Base-by-base conservation (phyloP, 116 monocot genomes). In the Dioscorea cayenensis region DNA sequence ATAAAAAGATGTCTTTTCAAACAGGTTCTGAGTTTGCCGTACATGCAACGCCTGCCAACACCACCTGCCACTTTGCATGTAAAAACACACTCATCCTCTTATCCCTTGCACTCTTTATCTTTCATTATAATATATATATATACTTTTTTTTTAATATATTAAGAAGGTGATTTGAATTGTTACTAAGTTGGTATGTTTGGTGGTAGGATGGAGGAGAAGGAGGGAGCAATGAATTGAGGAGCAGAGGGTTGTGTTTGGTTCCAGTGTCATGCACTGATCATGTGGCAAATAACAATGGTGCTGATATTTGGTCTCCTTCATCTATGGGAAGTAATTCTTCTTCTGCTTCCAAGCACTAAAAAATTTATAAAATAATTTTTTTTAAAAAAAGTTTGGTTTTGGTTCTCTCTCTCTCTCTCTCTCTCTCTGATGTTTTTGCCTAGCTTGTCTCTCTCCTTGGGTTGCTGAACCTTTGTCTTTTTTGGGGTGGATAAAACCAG, bases 21-120 rank as follows among this genome's bases (percentile, higher is more conserved):
- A 16, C 76, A 92, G 92, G 92, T 92, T 6, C 75, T 92, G 80
- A 85, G 92, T 68, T 88, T 88, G 18, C 88, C 92, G 65, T 92
- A 88, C 81, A 75, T 91, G 69, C 82, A 83, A 63, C 69, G 75
- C 43, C 79, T 75, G 79, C 81, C 83, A 17, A 72, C 77, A 13
- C 76, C 83, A 69, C 49, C 67, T 25, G 71, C 17, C 23, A 60
- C n/a, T 25, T 49, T 74, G 64, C 82, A 85, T 65, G 89, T 89
- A 80, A 79, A 66, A 18, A 13, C 32, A 21, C 6, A 13, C 28
- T 21, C 63, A 11, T 22, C 48, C 63, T 72, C 59, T 67, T 28
- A 32, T 75, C 77, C 68, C 72, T 78, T 51, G 52, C 61, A 60
- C 36, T 78, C 29, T 73, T 22, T 32, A 6, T 65, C 51, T 18